A percentile compares a stretch with the other conserved stretches of the same genome.
phyloP scores from a whole-genome alignment of 768 basidiomycete genomes.

The Lepiota brunneoincarnata region DNA sequence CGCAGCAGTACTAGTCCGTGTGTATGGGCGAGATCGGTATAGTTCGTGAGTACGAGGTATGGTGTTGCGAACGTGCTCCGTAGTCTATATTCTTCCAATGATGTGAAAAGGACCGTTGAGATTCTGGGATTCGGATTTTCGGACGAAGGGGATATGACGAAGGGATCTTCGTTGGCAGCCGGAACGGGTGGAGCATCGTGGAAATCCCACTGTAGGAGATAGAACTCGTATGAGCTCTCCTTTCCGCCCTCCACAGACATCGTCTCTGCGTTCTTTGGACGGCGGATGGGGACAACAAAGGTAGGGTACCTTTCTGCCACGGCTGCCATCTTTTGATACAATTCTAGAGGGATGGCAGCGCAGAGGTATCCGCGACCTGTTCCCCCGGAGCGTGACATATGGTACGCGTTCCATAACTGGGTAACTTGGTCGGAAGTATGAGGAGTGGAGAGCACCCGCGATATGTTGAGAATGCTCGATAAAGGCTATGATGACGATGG shows the following conservation, averaged over 20 bases:
- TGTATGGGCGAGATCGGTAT: constrained; percentile 80
- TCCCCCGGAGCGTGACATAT: constrained; percentile 74
- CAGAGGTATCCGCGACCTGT: constrained; percentile 85
- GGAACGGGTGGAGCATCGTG: constrained; percentile 69
- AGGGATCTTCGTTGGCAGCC: constrained; percentile 42
- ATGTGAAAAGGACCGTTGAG: constrained; percentile 88
- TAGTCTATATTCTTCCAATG: constrained; percentile 90
- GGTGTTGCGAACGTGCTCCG: constrained; percentile 85
- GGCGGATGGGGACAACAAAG: constrained; percentile 82
- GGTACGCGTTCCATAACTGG: constrained; percentile 87
- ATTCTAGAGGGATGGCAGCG: constrained; percentile 71
- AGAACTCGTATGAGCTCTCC: constrained; percentile 69
- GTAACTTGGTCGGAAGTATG: constrained; percentile 75
- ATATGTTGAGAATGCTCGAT: constrained; percentile 74
- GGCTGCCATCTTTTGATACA: constrained; percentile 68
- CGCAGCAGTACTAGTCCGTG: constrained; percentile 84
- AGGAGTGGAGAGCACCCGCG: constrained; percentile 60
- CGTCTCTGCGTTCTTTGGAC: constrained; percentile 27
- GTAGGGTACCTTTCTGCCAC: constrained; percentile 65
- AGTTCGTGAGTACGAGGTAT: constrained; percentile 86
- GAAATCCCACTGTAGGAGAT: constrained; percentile 88
- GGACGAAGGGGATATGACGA: constrained; percentile 32
- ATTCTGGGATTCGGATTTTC: constrained; percentile 41
- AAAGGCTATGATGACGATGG: constrained; percentile 56
- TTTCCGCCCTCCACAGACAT: constrained; percentile 29